Evolutionary conservation across 2,329 filamentous ascomycete genomes (phyloP).

Genomic region (Diplodia sapinea): DNA sequence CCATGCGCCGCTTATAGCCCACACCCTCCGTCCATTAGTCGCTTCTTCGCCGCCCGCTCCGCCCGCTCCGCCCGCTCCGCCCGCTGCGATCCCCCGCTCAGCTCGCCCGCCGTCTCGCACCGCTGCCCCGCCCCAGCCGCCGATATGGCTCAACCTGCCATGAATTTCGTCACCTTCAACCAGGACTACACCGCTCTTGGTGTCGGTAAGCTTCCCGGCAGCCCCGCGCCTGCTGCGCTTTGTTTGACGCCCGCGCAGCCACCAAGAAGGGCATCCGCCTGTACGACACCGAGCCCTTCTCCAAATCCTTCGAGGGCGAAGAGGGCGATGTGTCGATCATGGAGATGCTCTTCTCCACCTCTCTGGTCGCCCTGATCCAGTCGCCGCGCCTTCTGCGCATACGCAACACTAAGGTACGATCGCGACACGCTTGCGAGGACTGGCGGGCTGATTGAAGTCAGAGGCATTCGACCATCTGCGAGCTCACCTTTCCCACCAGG

Average conservation of each 20-base stretch:
- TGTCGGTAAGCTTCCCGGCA: conserved; percentile 69
- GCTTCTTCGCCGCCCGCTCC: neutral
- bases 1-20: conserved; percentile 27
- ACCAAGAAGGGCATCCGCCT: conserved; percentile 95
- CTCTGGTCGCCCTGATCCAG: conserved; percentile 88
- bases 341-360: conserved; percentile 99
- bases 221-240: conserved; percentile 9
- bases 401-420: conserved; percentile 87
- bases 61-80: neutral
- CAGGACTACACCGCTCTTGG: conserved; percentile 98
- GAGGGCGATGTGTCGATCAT: conserved; percentile 95
- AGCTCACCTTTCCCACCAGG: conserved; percentile 96
- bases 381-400: conserved; percentile 93
- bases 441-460: conserved; percentile 41
- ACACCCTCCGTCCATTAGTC: neutral
- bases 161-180: conserved; percentile 99
- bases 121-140: neutral
- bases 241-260: conserved; percentile 57
- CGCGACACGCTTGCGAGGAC: conserved; percentile 30
- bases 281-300: conserved; percentile 95
- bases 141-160: conserved; percentile 64
- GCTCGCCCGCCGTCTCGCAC: neutral
- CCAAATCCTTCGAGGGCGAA: conserved; percentile 91
- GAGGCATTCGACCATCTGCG: conserved; percentile 87
- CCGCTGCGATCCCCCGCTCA: neutral